A percentile compares a stretch with the other conserved stretches of the same genome.
phyloP scores from a whole-genome alignment of 805 yeast species.

The Metschnikowia continentalis region DNA sequence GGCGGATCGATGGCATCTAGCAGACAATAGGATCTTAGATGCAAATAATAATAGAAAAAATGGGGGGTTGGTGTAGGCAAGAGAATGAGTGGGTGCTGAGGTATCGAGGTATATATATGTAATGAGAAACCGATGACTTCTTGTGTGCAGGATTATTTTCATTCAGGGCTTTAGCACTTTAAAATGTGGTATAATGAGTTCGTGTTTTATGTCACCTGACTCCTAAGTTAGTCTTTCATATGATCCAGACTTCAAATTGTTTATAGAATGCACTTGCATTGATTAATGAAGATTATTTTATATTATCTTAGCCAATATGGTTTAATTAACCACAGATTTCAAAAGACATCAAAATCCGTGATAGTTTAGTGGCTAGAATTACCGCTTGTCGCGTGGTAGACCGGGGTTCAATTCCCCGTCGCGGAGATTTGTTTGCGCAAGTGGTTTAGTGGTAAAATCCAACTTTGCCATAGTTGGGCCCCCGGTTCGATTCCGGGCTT shows the following conservation, averaged over 20 bases:
- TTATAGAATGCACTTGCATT: too few species aligned
- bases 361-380: slow-evolving; percentile 22
- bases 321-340: neutral
- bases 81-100: neutral
- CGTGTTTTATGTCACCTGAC: too few species aligned
- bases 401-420: slow-evolving; percentile 23
- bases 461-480: slow-evolving; percentile 22
- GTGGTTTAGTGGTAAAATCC: slow-evolving; percentile 22
- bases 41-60: neutral
- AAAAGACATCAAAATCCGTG: slow-evolving; percentile 11
- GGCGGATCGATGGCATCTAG: slow-evolving; percentile 29
- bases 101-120: neutral
- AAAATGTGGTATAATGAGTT: too few species aligned
- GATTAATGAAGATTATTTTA: too few species aligned
- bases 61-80: neutral
- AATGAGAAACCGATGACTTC: neutral
- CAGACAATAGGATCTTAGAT: neutral
- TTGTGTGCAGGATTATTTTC: neutral
- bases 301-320: too few species aligned
- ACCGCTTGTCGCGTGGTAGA: slow-evolving; percentile 23
- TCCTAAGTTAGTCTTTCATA: too few species aligned
- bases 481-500: slow-evolving; percentile 23
- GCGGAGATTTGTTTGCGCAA: slow-evolving; percentile 18
- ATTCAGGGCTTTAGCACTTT: neutral
- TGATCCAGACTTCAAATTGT: too few species aligned